These are phyloP conservation scores for Amaranthus tricolor DNA, from an alignment of 179 eudicot species.

Conservation along the genomic window DNA sequence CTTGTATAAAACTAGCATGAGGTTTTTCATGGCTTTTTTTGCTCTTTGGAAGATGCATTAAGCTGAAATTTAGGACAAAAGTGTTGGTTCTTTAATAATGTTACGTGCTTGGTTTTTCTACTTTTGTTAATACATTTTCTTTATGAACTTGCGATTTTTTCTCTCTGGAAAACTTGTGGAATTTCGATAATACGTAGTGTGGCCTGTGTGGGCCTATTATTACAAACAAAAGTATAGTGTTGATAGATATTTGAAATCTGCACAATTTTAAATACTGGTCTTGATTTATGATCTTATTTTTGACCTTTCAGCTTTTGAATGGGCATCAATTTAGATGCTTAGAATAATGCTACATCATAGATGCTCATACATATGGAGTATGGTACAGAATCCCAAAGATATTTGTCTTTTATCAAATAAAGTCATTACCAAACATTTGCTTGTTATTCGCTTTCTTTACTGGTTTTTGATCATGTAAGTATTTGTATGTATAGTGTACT, in stretches of 20 bases:
- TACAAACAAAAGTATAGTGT: background rate
- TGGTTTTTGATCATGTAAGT: background rate
- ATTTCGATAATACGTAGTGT: too few relatives aligned
- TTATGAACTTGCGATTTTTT: too few relatives aligned
- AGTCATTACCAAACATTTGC: background rate
- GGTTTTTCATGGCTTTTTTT: too few relatives aligned
- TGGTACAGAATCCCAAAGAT: constrained; percentile 2
- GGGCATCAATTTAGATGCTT: constrained; percentile 4
- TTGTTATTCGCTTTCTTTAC: background rate
- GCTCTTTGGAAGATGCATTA: too few relatives aligned
- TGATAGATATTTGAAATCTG: background rate
- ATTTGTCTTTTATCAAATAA: background rate
- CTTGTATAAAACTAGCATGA: too few relatives aligned
- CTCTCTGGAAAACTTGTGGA: too few relatives aligned
- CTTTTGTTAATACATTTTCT: too few relatives aligned
- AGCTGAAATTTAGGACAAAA: too few relatives aligned
- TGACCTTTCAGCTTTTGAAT: constrained; percentile 5
- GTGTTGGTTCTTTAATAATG: too few relatives aligned
- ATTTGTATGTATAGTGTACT: background rate
- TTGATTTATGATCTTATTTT: background rate
- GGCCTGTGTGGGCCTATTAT: background rate
- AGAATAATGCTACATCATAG: background rate
- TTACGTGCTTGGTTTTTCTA: too few relatives aligned
- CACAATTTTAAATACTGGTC: background rate
- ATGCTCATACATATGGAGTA: constrained; percentile 6